phyloP scores from a whole-genome alignment of 192 early-diverging fungal genomes.

The Coemansia guatemalensis region DNA sequence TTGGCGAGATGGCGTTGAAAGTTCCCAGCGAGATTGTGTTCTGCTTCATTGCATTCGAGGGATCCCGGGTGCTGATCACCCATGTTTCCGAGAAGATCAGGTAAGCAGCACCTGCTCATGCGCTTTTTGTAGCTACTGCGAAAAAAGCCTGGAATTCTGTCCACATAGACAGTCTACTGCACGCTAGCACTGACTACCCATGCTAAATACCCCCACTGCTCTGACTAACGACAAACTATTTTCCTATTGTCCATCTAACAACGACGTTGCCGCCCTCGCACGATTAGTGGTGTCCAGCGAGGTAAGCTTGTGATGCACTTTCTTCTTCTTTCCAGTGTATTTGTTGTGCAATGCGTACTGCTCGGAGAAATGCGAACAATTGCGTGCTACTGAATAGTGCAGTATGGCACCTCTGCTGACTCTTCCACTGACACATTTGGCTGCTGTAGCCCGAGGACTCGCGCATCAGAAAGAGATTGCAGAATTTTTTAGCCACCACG shows the following conservation, averaged over 20 bases:
- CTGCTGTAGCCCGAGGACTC: conserved; percentile 44
- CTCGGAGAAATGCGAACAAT: background rate
- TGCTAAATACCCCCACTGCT: background rate
- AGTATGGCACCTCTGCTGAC: background rate
- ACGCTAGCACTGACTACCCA: conserved; percentile 4
- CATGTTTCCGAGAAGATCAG: conserved; percentile 53
- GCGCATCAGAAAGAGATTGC: conserved; percentile 46
- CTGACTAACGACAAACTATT: background rate
- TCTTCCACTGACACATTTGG: background rate
- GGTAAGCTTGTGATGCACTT: conserved; percentile 15
- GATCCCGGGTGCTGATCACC: conserved; percentile 45
- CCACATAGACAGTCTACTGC: background rate
- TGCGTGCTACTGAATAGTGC: conserved; percentile 1
- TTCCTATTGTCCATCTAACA: background rate
- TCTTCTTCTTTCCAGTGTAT: background rate
- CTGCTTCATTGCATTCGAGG: conserved; percentile 43
- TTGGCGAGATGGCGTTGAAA: conserved; percentile 39
- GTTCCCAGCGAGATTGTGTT: conserved; percentile 42
- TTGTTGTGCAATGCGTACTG: background rate
- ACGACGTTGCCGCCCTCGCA: background rate
- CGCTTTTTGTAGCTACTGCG: background rate
- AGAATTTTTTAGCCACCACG: conserved; percentile 42
- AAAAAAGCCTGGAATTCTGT: no score
- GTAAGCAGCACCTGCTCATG: conserved; percentile 16
- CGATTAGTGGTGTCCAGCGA: conserved; percentile 36